Conservation (phyloP, 768 basidiomycete species). For the Galerina marginata region DNA sequence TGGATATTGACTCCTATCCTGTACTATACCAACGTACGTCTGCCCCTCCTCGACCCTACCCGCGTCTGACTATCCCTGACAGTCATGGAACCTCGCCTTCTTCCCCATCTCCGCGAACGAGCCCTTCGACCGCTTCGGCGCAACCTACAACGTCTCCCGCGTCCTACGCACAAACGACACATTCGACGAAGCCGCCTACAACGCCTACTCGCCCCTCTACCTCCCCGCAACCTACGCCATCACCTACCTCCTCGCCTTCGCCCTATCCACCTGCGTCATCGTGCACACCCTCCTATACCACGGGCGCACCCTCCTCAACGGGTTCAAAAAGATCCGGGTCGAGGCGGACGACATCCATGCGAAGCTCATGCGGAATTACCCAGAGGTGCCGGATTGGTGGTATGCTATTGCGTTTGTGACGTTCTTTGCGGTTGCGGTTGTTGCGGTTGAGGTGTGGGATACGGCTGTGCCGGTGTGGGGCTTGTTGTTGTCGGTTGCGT, state of each 20-base stretch:
- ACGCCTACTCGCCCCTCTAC: slow-evolving; percentile 87
- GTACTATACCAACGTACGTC: slow-evolving; percentile 91
- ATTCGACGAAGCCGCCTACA: slow-evolving; percentile 80
- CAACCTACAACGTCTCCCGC: slow-evolving; percentile 71
- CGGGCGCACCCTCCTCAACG: slow-evolving; percentile 73
- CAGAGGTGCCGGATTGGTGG: slow-evolving; percentile 94
- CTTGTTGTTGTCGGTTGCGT: slow-evolving; percentile 65
- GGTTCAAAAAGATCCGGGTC: slow-evolving; percentile 70
- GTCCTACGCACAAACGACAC: slow-evolving; percentile 69
- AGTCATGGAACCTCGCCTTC: slow-evolving; percentile 85
- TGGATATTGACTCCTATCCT: slow-evolving; percentile 90
- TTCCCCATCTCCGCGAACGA: slow-evolving; percentile 84
- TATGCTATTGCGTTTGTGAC: slow-evolving; percentile 67
- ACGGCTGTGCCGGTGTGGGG: slow-evolving; percentile 90
- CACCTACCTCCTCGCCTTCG: slow-evolving; percentile 88
- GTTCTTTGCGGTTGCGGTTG: slow-evolving; percentile 74
- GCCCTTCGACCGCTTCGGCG: slow-evolving; percentile 85
- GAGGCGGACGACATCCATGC: slow-evolving; percentile 95
- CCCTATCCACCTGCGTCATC: slow-evolving; percentile 82
- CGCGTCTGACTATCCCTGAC: background rate
- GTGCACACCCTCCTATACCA: slow-evolving; percentile 92
- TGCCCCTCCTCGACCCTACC: background rate
- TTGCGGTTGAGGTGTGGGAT: slow-evolving; percentile 81
- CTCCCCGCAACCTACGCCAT: slow-evolving; percentile 89
- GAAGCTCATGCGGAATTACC: slow-evolving; percentile 93